phyloP scores from a whole-genome alignment of 106 monocot genomes.

The Dactylorhiza incarnata region DNA sequence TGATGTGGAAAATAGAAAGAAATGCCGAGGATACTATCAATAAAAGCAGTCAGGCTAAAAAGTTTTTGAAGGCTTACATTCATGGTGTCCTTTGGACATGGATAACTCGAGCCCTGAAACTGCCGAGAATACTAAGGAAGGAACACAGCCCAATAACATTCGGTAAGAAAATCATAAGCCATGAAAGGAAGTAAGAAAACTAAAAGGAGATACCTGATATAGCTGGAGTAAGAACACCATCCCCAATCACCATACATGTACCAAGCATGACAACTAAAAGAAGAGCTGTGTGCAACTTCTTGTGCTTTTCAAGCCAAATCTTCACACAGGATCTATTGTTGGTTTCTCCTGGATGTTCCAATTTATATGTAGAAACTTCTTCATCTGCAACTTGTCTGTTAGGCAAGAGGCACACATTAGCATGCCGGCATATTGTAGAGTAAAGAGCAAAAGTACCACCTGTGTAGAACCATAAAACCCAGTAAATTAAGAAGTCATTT shows the following conservation, averaged over 20 bases:
- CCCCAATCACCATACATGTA: conserved; percentile 52
- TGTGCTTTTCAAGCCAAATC: conserved; percentile 32
- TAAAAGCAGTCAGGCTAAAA: neutral
- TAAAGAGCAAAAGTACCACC: conserved; percentile 52
- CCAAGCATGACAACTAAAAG: conserved; percentile 42
- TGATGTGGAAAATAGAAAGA: neutral
- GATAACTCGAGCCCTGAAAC: conserved; percentile 39
- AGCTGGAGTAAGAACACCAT: conserved; percentile 43
- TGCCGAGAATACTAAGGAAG: conserved; percentile 32
- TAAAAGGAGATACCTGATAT: conserved; percentile 23
- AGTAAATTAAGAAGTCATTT: neutral
- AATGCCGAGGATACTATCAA: neutral
- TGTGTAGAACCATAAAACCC: conserved; percentile 7
- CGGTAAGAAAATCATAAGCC: neutral
- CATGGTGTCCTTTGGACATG: conserved; percentile 24
- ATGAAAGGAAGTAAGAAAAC: neutral
- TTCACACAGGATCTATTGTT: conserved; percentile 18
- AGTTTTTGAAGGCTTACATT: conserved; percentile 23
- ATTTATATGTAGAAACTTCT: conserved; percentile 44
- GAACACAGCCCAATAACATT: neutral
- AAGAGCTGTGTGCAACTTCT: conserved; percentile 28
- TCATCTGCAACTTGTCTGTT: conserved; percentile 46
- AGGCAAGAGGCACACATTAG: conserved; percentile 43
- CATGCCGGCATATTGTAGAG: conserved; percentile 45
- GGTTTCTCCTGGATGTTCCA: conserved; percentile 17